A percentile compares a stretch with the other conserved stretches of the same genome.
These are phyloP conservation scores for Colletotrichum caudatum DNA, from an alignment of 2,329 filamentous ascomycete species.

Conservation along the genomic window DNA sequence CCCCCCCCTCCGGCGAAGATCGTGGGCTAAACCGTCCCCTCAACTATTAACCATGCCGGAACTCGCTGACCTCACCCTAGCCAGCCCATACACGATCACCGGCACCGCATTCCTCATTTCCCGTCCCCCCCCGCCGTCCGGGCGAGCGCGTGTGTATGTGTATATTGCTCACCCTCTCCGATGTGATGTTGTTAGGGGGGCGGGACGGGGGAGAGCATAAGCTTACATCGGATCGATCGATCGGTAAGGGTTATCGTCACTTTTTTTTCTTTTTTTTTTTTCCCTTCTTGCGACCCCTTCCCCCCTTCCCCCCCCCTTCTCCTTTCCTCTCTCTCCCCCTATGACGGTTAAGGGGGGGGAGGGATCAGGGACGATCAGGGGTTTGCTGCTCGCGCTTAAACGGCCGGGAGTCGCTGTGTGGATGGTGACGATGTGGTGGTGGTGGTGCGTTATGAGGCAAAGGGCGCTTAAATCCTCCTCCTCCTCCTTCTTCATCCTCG, in stretches of 20 bases:
- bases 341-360: too few relatives aligned
- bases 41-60: neutral
- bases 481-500: too few relatives aligned
- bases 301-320: too few relatives aligned
- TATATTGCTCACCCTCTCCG: neutral
- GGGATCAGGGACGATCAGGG: neutral
- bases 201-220: too few relatives aligned
- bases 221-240: neutral
- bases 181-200: neutral
- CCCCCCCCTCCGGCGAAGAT: conserved; percentile 20
- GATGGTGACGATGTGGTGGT: too few relatives aligned
- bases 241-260: neutral
- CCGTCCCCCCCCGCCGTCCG: neutral
- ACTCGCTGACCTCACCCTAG: neutral
- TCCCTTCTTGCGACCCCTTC: too few relatives aligned
- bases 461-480: too few relatives aligned
- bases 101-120: neutral
- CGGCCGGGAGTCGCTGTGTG: neutral
- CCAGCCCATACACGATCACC: neutral
- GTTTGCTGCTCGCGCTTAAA: neutral
- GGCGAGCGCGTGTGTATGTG: neutral
- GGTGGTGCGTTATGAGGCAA: too few relatives aligned
- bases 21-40: neutral
- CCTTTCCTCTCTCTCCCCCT: too few relatives aligned
- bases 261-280: neutral